Base-by-base conservation (phyloP, 108 stramenopile species). In the Schizochytrium sp. region DNA sequence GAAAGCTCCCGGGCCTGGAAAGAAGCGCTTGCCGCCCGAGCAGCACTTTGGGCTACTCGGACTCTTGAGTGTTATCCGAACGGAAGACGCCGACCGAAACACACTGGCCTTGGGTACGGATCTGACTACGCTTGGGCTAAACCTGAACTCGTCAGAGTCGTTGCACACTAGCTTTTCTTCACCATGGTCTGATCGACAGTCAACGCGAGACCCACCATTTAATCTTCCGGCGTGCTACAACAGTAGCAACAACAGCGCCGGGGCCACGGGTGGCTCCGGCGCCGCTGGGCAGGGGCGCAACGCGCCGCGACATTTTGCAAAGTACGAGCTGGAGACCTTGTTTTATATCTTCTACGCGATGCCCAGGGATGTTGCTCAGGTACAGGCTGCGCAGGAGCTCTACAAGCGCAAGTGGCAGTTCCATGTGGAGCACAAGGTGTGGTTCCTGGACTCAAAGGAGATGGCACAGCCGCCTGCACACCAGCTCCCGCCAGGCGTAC, bases 291-390 rank as follows among this genome's bases (percentile, higher is more conserved):
- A n/a, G 47, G 16, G 19, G 5, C 51, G 58, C 5, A 19, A 8
- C 23, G 43, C 83, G 25, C 21, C 83, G 83, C 19, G 5, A 53
- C 97, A 99, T 89, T 92, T 99, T 72, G 94, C 96, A 47, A 98
- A 98, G 93, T 98, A 98, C 91, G 96, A 97, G 88, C 94, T 96
- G 48, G 98, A 99, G 93, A 99, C 98, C n/a, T 92, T 99, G 63
- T 98, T 99, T 93, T 98, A 99, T 93, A 97, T 98, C 91, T 99
- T 99, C 92, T 99, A 99, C 88, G 97, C 96, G 58, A 91, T 99
- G 88, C 98, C 98, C 76, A 96, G 95, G 92, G 98, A 99, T 89
- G 96, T 95, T 5, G 92, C 98, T 72, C 98, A 99, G 93, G 97
- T 97, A 10, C 97, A 96, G 87, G 95, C 97, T 58, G 98, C 98